phyloP scores from a whole-genome alignment of 306 rosid genomes.

The Hylodesmum podocarpum region DNA sequence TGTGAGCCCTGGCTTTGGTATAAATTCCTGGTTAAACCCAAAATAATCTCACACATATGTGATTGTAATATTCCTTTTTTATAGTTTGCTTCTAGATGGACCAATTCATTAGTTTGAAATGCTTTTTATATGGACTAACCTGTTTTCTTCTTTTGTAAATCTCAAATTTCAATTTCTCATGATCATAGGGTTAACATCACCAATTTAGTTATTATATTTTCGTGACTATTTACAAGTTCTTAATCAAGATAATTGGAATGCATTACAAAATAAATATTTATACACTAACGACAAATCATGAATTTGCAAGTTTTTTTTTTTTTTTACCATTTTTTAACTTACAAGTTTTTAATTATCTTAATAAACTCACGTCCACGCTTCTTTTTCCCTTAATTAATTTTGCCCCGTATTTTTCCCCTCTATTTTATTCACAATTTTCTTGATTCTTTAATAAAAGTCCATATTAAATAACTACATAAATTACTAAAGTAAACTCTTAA shows the following conservation, averaged over 20 bases:
- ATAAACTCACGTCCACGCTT: neutral
- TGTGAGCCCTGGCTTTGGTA: slow-evolving; percentile 28
- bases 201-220: neutral
- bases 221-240: neutral
- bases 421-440: neutral
- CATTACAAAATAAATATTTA: neutral
- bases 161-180: neutral
- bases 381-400: neutral
- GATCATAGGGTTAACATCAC: neutral
- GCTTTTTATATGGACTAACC: neutral
- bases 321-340: neutral
- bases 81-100: neutral
- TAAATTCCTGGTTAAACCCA: slow-evolving; percentile 24
- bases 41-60: neutral
- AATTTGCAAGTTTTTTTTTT: neutral
- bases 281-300: neutral
- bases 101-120: too few species aligned
- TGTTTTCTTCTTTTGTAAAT: neutral
- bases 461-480: neutral
- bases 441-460: neutral
- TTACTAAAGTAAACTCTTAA: neutral
- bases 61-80: neutral
- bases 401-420: neutral
- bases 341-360: neutral
- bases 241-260: neutral